Evolutionary conservation across 2,329 filamentous ascomycete species (phyloP).

Genomic region (Elsinoe necatrix): DNA sequence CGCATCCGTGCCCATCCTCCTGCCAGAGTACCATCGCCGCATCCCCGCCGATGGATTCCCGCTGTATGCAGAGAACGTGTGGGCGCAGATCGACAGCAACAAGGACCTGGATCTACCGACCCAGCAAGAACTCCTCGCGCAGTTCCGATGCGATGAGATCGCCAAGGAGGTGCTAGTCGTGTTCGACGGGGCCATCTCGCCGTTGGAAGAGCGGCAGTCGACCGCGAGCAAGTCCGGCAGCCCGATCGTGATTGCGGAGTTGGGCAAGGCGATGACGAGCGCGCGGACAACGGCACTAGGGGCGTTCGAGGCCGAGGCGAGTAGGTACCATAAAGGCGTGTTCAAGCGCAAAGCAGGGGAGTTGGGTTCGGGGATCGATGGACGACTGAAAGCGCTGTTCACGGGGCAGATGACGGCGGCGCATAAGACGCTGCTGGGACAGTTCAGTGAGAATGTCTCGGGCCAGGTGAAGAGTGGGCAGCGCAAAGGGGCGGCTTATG

Average conservation of each 20-base stretch:
- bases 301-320: constrained; percentile 83
- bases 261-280: constrained; percentile 64
- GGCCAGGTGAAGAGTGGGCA: constrained; percentile 81
- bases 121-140: constrained; percentile 90
- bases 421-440: constrained; percentile 76
- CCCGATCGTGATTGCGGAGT: constrained; percentile 60
- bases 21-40: constrained; percentile 88
- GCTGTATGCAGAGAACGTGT: constrained; percentile 84
- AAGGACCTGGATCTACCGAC: constrained; percentile 95
- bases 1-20: constrained; percentile 69
- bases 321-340: constrained; percentile 93
- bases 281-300: constrained; percentile 66
- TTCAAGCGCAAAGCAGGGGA: constrained; percentile 79
- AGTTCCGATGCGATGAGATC: constrained; percentile 97
- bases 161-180: constrained; percentile 73
- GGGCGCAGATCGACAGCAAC: constrained; percentile 98
- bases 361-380: constrained; percentile 76
- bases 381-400: constrained; percentile 79
- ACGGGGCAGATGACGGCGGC: constrained; percentile 78
- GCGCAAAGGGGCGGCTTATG: constrained; percentile 82
- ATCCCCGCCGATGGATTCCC: constrained; percentile 98
- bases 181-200: constrained; percentile 74
- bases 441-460: constrained; percentile 84
- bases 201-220: constrained; percentile 78
- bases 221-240: constrained; percentile 66